Conservation (phyloP, 352 stramenopile genomes). For the Globisporangium parvum region DNA sequence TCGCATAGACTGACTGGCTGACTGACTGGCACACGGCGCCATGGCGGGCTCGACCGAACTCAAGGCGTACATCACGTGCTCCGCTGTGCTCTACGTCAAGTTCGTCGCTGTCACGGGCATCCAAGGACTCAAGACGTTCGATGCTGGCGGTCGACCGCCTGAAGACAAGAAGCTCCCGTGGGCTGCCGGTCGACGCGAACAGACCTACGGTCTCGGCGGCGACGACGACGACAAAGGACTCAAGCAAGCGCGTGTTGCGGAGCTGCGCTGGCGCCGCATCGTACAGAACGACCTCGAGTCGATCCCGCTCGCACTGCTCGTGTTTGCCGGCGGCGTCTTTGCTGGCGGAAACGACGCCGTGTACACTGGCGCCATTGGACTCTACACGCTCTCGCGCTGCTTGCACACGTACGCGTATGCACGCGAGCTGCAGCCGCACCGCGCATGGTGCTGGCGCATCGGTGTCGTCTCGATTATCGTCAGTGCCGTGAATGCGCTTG, state of each 20-base stretch:
- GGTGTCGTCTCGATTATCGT: slow-evolving; percentile 12
- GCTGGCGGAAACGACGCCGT: slow-evolving; percentile 28
- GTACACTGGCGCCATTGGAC: slow-evolving; percentile 25
- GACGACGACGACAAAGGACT: slow-evolving; percentile 18
- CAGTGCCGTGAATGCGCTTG: too few relatives aligned
- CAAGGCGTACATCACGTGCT: slow-evolving; percentile 24
- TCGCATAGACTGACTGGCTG: background rate
- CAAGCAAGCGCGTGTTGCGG: slow-evolving; percentile 23
- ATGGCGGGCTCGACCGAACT: slow-evolving; percentile 8
- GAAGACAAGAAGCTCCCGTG: slow-evolving; percentile 40
- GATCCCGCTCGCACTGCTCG: slow-evolving; percentile 47
- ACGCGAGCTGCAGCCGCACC: slow-evolving; percentile 29
- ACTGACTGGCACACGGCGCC: background rate
- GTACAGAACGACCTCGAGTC: slow-evolving; percentile 55
- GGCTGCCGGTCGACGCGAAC: slow-evolving; percentile 18
- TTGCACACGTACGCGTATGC: slow-evolving; percentile 35
- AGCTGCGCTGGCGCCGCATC: slow-evolving; percentile 47
- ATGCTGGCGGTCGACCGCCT: slow-evolving; percentile 33
- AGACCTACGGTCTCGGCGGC: slow-evolving; percentile 34
- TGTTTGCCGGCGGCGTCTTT: slow-evolving; percentile 43
- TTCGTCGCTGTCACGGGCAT: slow-evolving; percentile 46
- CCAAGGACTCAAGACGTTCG: slow-evolving; percentile 49
- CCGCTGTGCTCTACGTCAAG: slow-evolving; percentile 50
- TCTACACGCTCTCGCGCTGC: slow-evolving; percentile 30
- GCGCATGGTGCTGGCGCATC: slow-evolving; percentile 20